phyloP scores from a whole-genome alignment of 257 asterid species.

The Solanum ahanhuiri region DNA sequence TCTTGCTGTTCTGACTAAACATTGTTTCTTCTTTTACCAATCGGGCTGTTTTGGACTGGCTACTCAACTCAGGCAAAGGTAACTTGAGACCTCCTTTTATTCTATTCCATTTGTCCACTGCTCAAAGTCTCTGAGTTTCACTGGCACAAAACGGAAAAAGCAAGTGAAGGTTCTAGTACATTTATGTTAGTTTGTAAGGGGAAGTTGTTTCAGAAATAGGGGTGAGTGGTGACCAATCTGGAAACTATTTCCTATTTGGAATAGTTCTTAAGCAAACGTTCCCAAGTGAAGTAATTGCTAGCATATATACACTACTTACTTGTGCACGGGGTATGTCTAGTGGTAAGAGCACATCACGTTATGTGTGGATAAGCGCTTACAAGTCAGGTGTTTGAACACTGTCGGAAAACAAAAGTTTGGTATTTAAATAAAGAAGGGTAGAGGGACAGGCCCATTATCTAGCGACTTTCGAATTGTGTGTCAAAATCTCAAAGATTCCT shows the following conservation, averaged over 20 bases:
- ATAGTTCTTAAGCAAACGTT: too few species aligned
- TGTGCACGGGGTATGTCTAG: too few species aligned
- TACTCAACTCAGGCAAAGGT: constrained; percentile 51
- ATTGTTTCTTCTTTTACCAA: constrained; percentile 3
- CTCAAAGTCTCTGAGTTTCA: not conserved
- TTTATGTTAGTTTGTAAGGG: not conserved
- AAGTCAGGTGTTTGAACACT: not conserved
- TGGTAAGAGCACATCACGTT: not conserved
- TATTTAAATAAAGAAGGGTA: not conserved
- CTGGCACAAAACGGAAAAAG: not conserved
- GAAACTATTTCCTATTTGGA: too few species aligned
- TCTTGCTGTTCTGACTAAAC: constrained; percentile 15
- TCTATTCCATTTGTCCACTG: not conserved
- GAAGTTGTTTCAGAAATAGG: not conserved
- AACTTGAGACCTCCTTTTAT: not conserved
- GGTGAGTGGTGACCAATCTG: too few species aligned
- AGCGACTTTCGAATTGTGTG: not conserved
- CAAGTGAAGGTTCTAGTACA: not conserved
- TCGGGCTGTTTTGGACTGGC: constrained; percentile 8
- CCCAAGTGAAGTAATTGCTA: too few species aligned
- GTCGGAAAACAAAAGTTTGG: not conserved
- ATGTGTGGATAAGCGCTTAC: not conserved
- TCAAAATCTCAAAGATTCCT: not conserved
- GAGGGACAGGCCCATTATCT: not conserved
- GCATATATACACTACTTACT: too few species aligned